Evolutionary conservation across 1,139 yeast species (phyloP), one percentile per base, ranked within the genome.

Genomic region (Dujonia santamariae): DNA sequence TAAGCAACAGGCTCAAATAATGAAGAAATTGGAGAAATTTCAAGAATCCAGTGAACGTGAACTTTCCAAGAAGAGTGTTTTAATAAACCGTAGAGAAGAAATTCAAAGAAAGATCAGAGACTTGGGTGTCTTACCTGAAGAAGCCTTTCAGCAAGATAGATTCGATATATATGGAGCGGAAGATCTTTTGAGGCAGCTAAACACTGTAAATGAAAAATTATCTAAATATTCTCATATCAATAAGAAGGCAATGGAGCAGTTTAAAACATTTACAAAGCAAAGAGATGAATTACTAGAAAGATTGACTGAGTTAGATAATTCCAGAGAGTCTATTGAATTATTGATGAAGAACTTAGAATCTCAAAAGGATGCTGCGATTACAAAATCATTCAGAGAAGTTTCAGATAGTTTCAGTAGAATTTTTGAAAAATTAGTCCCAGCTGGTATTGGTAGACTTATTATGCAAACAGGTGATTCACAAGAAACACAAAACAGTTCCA

Each of bases 231-330:
- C 78, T 16, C 95, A 87, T 55, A 85, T 92, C 38, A 92, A 92
- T 60, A 85, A 85, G 53, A 85, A 87, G 51, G 97, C 98, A 0
- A 68, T 85, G 47, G 97, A 90, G 50, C 96, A 92, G 53, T 86
- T 73, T 53, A 67, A 72, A 37, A 80, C 77, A 28, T 90, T 88
- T 53, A 77, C 85, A 12, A 78, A 74, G 41, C 94, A 88, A 54
- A 71, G 85, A 37, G 83, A 78, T 33, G 83, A 80, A 6, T 64
- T 88, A 42, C 71, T 70, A 1, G 65, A 63, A 18, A 77, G 97
- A 47, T 73, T 86, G 29, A 63, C 62, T 19, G 96, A 87, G 42
- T 66, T 92, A 27, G 84, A 77, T 22, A 72, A 64, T 28, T 86
- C 96, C 1, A 80, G 80, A 38, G 71, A 59, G 3, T 80, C 96